Base-by-base conservation (phyloP, 805 yeast genomes). In the Kregervanrija fluxuum region DNA sequence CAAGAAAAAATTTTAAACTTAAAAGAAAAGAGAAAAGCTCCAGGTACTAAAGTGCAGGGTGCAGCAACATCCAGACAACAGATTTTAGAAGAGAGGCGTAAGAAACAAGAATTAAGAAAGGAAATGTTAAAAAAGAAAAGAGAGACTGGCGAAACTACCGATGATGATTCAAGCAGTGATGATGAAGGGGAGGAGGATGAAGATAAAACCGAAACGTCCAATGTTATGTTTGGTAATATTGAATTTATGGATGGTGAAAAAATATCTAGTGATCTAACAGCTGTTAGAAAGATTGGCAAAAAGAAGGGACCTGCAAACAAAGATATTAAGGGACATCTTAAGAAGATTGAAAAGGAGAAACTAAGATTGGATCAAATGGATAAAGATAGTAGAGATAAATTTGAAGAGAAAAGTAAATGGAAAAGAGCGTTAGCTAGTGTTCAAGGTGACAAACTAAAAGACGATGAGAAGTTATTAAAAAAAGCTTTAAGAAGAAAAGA, bases 21-120 rank as follows among this genome's bases (percentile, higher is more conserved):
- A 67, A 79, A 81, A 53, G 89, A 82, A 44, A 84, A 78, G 64
- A 80, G 99, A 61, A 90, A 84, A 56, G 99, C 98, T 1, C 93
- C 95, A 1, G 98, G 98, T 2, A 69, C 90, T 1, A 82, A 79
- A 38, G 79, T 73, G 4, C 70, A 74, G 4, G 96, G 96, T 17
- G 93, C 96, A 0, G 89, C 90, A 12, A 74, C 80, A 47, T 85
- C 91, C 10, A 74, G 97, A 64, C 95, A 88, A 53, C 90, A 85
- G 61, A 71, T 83, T 35, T 60, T 85, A 44, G 86, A 78, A 51
- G 80, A 77, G 58, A 70, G 85, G 49, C 84, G 80, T 54, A 69
- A 66, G 52, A 67, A 70, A 44, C 61, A 65, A 50, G 69, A 71
- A 56, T 50, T 60, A 46, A 54, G 61, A 48, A 65, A 59, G 52